Evolutionary conservation across 139 green algal species (phyloP), one percentile per base, ranked within the genome.

Genomic region (Chlamydomonas sphaeroides): DNA sequence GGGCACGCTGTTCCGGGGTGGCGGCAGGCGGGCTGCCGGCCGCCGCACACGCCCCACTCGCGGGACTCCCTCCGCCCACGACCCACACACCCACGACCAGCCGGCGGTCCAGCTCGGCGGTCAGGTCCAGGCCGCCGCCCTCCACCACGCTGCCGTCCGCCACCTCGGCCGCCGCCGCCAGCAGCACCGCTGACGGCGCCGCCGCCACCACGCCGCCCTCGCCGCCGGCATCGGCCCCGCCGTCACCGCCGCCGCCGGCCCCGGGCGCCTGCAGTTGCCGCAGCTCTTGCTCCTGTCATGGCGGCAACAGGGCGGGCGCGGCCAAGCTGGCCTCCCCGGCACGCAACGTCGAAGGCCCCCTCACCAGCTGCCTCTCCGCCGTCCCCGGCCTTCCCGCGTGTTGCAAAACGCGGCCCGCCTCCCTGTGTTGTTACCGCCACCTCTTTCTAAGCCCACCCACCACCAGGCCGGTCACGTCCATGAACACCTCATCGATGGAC

Each of bases 401-500:
- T n/a, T n/a, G n/a, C n/a, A n/a, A n/a, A n/a, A n/a, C n/a, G n/a
- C n/a, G n/a, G n/a, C n/a, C n/a, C n/a, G n/a, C n/a, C n/a, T n/a
- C n/a, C n/a, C n/a, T n/a, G n/a, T n/a, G n/a, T n/a, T n/a, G n/a
- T n/a, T n/a, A n/a, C n/a, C n/a, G n/a, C n/a, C n/a, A n/a, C n/a
- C n/a, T n/a, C n/a, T n/a, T n/a, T n/a, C n/a, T n/a, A n/a, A n/a
- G n/a, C n/a, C 49, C 11, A 59, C 79, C 53, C 42, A 88, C 86
- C 72, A 76, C 88, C 45, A 88, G 80, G 63, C 71, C 32, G 0
- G 95, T 98, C 18, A 97, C 69, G 81, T 99, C 96, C 21, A 98
- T 78, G 85, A 97, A 99, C 0, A 93, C 93, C 82, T 99, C 96
- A 61, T 99, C 96, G 36, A 99, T 97, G 38, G 88, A 38, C 39